These are phyloP conservation scores for Geotrichum klebahnii DNA, from an alignment of 1,139 yeast species.

Conservation along the genomic window DNA sequence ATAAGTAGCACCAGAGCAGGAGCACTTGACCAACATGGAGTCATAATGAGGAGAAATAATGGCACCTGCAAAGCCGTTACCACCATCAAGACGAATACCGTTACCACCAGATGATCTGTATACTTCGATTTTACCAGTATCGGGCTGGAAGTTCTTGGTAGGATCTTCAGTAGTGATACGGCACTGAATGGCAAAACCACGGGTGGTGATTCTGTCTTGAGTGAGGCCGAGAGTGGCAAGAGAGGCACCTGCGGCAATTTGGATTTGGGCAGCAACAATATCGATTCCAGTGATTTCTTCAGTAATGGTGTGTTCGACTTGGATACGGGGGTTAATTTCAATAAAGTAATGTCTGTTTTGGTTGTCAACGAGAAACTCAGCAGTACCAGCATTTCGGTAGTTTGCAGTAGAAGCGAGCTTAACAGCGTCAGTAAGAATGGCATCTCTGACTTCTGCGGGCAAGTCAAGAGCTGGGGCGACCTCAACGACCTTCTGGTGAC, in stretches of 20 bases:
- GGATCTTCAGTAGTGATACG: conserved; percentile 99
- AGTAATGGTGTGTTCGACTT: conserved; percentile 97
- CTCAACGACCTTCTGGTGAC: conserved; percentile 98
- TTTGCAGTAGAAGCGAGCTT: conserved; percentile 81
- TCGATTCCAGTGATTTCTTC: conserved; percentile 99
- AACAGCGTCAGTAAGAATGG: conserved; percentile 91
- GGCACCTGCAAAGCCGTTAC: conserved; percentile 98
- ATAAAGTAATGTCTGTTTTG: conserved; percentile 96
- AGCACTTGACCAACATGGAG: conserved; percentile 96
- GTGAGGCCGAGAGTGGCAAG: conserved; percentile 83
- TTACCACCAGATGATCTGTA: conserved; percentile 99
- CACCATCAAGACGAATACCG: conserved; percentile 98
- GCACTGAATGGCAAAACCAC: conserved; percentile 98
- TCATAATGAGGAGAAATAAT: conserved; percentile 96
- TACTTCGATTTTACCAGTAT: conserved; percentile 96
- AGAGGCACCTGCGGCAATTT: conserved; percentile 97
- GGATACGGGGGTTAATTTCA: conserved; percentile 98
- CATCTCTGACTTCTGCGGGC: conserved; percentile 77
- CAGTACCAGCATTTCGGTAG: conserved; percentile 97
- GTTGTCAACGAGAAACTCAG: conserved; percentile 90
- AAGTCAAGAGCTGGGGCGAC: conserved; percentile 97
- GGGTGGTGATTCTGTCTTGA: conserved; percentile 89
- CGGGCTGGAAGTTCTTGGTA: conserved; percentile 93
- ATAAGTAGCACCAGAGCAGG: conserved; percentile 92
- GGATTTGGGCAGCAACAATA: conserved; percentile 96